Percentiles rank a stretch among this genome's conserved stretches.
Conservation (phyloP, 2,329 filamentous ascomycete genomes). For the Talaromyces sp. region DNA sequence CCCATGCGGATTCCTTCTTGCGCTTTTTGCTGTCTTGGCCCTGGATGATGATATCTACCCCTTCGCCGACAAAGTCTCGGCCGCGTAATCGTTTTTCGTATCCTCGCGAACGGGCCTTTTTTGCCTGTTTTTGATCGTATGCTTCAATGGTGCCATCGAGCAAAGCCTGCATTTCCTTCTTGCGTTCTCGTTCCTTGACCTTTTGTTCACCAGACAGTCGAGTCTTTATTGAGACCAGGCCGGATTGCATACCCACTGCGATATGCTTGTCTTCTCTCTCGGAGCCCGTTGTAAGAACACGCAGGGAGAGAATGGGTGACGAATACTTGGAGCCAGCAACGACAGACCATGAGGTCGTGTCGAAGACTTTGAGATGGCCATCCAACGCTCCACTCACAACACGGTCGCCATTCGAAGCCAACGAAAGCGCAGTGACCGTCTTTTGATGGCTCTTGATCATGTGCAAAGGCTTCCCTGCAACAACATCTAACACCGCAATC, state of each 20-base stretch:
- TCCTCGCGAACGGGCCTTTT: slow-evolving; percentile 60
- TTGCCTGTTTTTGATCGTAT: slow-evolving; percentile 66
- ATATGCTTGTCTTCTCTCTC: slow-evolving; percentile 82
- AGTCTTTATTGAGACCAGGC: slow-evolving; percentile 84
- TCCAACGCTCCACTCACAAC: slow-evolving; percentile 86
- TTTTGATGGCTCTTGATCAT: slow-evolving; percentile 94
- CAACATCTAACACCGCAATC: slow-evolving; percentile 86
- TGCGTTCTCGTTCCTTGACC: slow-evolving; percentile 66
- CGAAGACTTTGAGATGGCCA: slow-evolving; percentile 95
- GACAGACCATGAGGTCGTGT: slow-evolving; percentile 91
- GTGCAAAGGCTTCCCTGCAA: slow-evolving; percentile 81
- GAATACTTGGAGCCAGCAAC: slow-evolving; percentile 94
- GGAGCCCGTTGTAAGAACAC: slow-evolving; percentile 64
- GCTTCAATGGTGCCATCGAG: slow-evolving; percentile 72
- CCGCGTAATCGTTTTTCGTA: slow-evolving; percentile 60
- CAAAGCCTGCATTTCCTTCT: slow-evolving; percentile 79
- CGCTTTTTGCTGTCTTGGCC: slow-evolving; percentile 56
- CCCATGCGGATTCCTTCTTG: slow-evolving; percentile 70
- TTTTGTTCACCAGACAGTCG: slow-evolving; percentile 81
- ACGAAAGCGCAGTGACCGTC: slow-evolving; percentile 81
- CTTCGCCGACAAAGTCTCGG: slow-evolving; percentile 77
- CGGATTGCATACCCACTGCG: slow-evolving; percentile 90
- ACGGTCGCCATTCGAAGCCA: slow-evolving; percentile 74
- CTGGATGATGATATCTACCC: slow-evolving; percentile 82
- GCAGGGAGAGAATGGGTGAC: slow-evolving; percentile 79